Evolutionary conservation across 1,139 yeast genomes (phyloP), one percentile per base, ranked within the genome.

Genomic region (Nakaseomyces nivariensis): DNA sequence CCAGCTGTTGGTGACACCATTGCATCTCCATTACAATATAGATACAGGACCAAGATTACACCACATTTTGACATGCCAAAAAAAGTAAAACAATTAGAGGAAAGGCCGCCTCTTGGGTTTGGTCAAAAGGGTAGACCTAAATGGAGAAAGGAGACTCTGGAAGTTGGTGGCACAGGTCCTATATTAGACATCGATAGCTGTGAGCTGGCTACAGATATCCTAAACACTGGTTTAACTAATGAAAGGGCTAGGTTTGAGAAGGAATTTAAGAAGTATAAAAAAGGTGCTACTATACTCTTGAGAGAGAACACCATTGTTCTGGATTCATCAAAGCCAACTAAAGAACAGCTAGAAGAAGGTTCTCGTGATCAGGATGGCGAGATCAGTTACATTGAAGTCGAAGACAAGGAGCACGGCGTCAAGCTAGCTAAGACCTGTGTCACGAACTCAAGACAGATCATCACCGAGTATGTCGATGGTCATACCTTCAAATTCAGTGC

Each of bases 171-270:
- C 26, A 64, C 65, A 37, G 72, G 68, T 17, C 66, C 76, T 9
- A 79, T 82, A 43, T 70, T 92, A 55, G 98, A 92, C 66, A 90
- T 92, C 56, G 98, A 92, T 64, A 96, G 89, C 56, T 92, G 98
- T 67, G 72, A 82, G 5, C 88, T 92, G 58, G 98, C 96, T 5
- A 92, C 98, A 0, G 70, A 72, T 1, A 79, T 85, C 36, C 75
- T 92, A 36, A 86, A 90, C 65, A 65, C 71, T 45, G 97, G 95
- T 1, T 72, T 90, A 74, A 64, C 67, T n/a, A 78, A 80, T 58
- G 95, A 89, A 67, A 75, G 97, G 52, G 62, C 59, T 10, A 72
- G 72, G 41, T 81, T 85, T 50, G 67, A 68, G 29, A 68, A 69
- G 4, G 76, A 75, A 7, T 84, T 72, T 67, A 70, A 66, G 13